phyloP scores from a whole-genome alignment of 139 green algal genomes.

The Picochlorum sp. region DNA sequence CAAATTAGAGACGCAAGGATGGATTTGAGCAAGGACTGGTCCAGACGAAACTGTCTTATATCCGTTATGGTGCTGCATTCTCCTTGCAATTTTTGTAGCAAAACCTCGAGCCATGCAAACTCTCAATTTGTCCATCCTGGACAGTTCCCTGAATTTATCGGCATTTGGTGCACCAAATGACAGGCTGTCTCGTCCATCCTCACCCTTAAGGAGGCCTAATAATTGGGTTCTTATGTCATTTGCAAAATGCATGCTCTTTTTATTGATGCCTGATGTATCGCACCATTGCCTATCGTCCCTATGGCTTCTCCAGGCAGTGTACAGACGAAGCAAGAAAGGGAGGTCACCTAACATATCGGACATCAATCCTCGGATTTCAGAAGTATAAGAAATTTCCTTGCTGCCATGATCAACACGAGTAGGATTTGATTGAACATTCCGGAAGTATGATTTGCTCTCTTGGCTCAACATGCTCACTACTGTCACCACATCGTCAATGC shows the following conservation, averaged over 20 bases:
- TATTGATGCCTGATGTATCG: constrained; percentile 47
- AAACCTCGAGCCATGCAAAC: constrained; percentile 67
- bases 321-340: constrained; percentile 73
- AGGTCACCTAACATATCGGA: constrained; percentile 70
- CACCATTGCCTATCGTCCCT: constrained; percentile 32
- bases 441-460: constrained; percentile 57
- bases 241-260: constrained; percentile 73
- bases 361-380: constrained; percentile 30
- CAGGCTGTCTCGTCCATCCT: too few relatives aligned
- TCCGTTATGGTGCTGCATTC: constrained; percentile 78
- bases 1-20: constrained; percentile 50
- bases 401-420: not conserved
- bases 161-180: too few relatives aligned
- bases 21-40: constrained; percentile 33
- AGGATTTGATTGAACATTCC: not conserved
- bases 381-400: constrained; percentile 1
- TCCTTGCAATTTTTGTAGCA: constrained; percentile 67
- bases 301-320: constrained; percentile 49
- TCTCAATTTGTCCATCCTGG: constrained; percentile 23
- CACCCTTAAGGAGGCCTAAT: constrained; percentile 28
- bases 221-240: constrained; percentile 77
- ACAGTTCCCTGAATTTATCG: too few relatives aligned
- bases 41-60: constrained; percentile 64
- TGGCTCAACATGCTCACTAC: constrained; percentile 78
- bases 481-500: constrained; percentile 52